Evolutionary conservation across 257 asterid genomes (phyloP).

Genomic region (Fraxinus cuspidata): DNA sequence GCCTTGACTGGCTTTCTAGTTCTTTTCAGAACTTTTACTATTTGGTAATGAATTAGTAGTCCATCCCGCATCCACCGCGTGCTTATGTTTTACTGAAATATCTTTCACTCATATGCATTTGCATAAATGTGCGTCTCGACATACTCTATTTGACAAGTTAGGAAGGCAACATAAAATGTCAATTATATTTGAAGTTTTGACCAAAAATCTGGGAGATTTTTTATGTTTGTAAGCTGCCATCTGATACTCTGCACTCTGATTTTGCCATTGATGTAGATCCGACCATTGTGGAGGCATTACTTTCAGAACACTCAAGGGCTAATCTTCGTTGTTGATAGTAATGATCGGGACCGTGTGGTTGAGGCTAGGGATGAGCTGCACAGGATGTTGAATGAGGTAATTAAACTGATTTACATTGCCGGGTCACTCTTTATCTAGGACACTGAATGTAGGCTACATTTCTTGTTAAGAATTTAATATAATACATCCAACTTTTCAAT

Average conservation of each 20-base stretch:
- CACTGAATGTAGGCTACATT: no score
- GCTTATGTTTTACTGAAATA: no score
- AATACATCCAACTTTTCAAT: background rate
- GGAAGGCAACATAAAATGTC: background rate
- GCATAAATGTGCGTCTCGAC: background rate
- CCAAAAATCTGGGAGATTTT: background rate
- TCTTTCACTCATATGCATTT: background rate
- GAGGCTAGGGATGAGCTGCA: conserved; percentile 89
- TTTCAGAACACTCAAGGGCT: conserved; percentile 87
- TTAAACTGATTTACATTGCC: background rate
- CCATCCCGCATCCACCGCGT: background rate
- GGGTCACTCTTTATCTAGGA: no score
- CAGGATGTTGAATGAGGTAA: conserved; percentile 81
- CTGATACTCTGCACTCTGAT: conserved; percentile 9
- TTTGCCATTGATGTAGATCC: conserved; percentile 49
- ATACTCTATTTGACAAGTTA: background rate
- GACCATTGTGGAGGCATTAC: conserved; percentile 89
- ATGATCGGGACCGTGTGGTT: conserved; percentile 85
- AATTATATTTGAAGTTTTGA: background rate
- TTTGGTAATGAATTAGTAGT: background rate
- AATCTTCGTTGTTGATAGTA: conserved; percentile 80
- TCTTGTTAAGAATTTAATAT: background rate
- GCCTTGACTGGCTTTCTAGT: background rate
- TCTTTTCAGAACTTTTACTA: background rate
- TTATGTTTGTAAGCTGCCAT: conserved; percentile 15